Base-by-base conservation (phyloP, 2,329 filamentous ascomycete species). In the Curvularia verruculosa region DNA sequence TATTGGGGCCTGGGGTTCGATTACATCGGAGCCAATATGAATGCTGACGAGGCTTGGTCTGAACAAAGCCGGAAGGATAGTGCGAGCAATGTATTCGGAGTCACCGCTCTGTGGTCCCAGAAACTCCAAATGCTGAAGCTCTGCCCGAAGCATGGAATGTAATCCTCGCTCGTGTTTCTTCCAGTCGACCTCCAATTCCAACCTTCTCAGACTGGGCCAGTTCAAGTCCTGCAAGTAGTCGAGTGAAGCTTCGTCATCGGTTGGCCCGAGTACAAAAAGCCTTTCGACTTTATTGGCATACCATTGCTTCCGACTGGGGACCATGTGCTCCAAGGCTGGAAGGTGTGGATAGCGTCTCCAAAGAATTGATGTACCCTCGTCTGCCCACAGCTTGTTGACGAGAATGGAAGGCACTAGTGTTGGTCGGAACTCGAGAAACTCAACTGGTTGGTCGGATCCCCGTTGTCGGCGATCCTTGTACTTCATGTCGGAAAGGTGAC, bases 371-470 rank as follows among this genome's bases (percentile, higher is more conserved):
- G 67, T 71, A 19, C 68, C 72, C 52, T 67, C 66, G 18, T 73
- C 69, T n/a, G 69, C 69, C 72, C 72, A 75, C 10, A 74, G 52
- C 29, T 63, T 65, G 53, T 73, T 75, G 39, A 75, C 72, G 3
- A 71, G 60, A 28, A 73, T 68, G 12, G 64, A 63, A 3, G 71
- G 69, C 10, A 74, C 63, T 28, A 75, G 60, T 1, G 71, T 72
- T n/a, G 70, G 71, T n/a, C 69, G 67, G 52, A 69, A 70, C 52
- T 72, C 72, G 36, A 74, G 63, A 44, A 74, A 67, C 59, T 73
- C 70, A 5, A 74, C 72, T 2, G 71, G 70, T 26, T 67, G 56
- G 40, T 75, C 69, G 10, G 69, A 67, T n/a, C 70, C 69, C 34
- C 54, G 59, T 51, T 75, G 73, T 47, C 67, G 54, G 39, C 72